A percentile compares a stretch with the other conserved stretches of the same genome.
These are phyloP conservation scores for Arctostaphylos glauca DNA, from an alignment of 148 eudicot genomes.

Conservation along the genomic window DNA sequence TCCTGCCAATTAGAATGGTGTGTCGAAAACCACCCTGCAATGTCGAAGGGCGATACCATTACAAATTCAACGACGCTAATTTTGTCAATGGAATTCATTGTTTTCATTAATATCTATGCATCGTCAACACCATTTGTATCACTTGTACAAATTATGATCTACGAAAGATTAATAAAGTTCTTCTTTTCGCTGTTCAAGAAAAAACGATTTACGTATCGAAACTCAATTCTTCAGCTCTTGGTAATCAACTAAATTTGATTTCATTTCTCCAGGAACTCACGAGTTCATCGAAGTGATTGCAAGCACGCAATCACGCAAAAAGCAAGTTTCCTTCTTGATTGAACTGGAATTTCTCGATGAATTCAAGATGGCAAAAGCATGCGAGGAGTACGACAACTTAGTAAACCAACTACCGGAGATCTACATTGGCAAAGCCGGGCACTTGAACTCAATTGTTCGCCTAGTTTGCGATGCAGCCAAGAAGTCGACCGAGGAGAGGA, in stretches of 20 bases:
- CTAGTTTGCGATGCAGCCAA: constrained; percentile 34
- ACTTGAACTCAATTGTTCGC: constrained; percentile 27
- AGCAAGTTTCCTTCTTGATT: constrained; percentile 19
- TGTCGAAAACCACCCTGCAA: no score
- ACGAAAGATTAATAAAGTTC: no score
- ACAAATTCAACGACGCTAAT: no score
- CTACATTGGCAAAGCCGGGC: constrained; percentile 27
- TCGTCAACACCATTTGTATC: no score
- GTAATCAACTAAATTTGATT: neutral
- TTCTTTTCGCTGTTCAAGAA: no score
- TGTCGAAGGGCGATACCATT: no score
- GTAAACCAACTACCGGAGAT: constrained; percentile 20
- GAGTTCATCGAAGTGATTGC: constrained; percentile 31
- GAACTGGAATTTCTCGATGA: constrained; percentile 30
- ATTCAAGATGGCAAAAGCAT: constrained; percentile 37
- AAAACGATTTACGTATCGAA: no score
- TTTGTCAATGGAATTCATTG: no score
- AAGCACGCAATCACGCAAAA: constrained; percentile 20
- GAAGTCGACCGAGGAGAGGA: constrained; percentile 26
- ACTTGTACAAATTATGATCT: no score
- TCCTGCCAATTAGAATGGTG: no score
- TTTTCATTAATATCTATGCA: no score
- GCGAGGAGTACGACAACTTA: constrained; percentile 22
- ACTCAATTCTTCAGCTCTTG: no score
- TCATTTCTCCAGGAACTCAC: constrained; percentile 23